A percentile compares a stretch with the other conserved stretches of the same genome.
Conservation (phyloP, 2,329 filamentous ascomycete species). For the Pestalotiopsis sp. region DNA sequence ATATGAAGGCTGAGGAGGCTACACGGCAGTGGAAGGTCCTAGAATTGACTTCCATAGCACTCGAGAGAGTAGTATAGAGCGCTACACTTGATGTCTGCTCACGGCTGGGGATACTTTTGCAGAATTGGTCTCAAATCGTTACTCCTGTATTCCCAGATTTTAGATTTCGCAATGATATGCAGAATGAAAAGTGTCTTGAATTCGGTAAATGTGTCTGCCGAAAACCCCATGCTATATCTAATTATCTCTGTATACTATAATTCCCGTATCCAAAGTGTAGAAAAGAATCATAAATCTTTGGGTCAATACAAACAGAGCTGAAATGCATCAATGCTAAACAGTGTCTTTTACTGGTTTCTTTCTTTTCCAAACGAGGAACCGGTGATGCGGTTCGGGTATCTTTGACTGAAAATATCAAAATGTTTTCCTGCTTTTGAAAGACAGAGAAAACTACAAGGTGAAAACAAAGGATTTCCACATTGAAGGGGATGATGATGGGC, state of each 20-base stretch:
- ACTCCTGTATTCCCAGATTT: neutral
- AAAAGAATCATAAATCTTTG: too few species aligned
- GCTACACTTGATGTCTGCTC: too few species aligned
- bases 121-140: neutral
- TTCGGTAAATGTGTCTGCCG: neutral
- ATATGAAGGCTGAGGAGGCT: neutral
- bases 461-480: neutral
- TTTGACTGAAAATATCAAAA: conserved; percentile 7
- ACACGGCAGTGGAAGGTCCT: too few species aligned
- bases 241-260: neutral
- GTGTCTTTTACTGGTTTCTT: neutral
- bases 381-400: conserved; percentile 19
- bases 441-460: neutral
- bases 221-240: neutral
- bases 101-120: too few species aligned
- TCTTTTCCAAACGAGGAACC: neutral
- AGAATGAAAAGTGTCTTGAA: neutral
- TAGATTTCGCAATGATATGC: neutral
- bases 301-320: neutral
- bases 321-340: neutral
- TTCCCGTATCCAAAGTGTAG: too few species aligned
- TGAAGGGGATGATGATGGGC: neutral
- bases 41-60: too few species aligned
- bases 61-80: too few species aligned
- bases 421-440: neutral